Evolutionary conservation across 345 rosid species (phyloP), one percentile per base, ranked within the genome.

Genomic region (Combretum micranthum): DNA sequence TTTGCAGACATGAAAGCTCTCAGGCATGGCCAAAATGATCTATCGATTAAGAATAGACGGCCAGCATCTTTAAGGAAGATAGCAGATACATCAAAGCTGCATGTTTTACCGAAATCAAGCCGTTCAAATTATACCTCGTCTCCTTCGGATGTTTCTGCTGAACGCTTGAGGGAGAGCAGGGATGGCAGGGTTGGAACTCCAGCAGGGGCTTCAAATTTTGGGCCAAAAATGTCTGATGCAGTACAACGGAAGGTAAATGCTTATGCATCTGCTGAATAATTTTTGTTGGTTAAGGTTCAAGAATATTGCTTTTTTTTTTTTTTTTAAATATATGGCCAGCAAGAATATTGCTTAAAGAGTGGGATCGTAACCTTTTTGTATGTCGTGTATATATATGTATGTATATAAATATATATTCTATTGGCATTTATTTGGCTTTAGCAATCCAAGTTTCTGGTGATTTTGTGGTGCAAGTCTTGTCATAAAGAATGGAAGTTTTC

Each of bases 211-310:
- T 74, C 83, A 58, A 67, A 66, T 58, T 53, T 74, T 58, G 87
- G 80, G 64, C 60, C 69, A 23, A 79, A 80, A 84, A 81, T 90
- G 87, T 77, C 97, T 46, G 96, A 84, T 57, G 67, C 57, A 62
- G 71, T 90, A 66, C 97, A 85, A 69, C 85, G 85, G 76, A 81
- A 88, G 95, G 99, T 94, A 83, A 62, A 72, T 42, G 32, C n/a
- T 1, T 20, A 15, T 45, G 11, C 14, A 16, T 8, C 46, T 21
- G 42, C 8, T 48, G 13, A 22, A 13, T 3, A 20, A 50, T 50
- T 19, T 50, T 32, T 19, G 26, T 15, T 19, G 11, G 16, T 12
- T 32, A 32, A 32, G 39, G 39, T 1, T 32, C 39, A 32, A 32
- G 39, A 9, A 32, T n/a, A n/a, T n/a, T n/a, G n/a, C n/a, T n/a